Base-by-base conservation (phyloP, 352 stramenopile genomes). In the Globisporangium nunn region DNA sequence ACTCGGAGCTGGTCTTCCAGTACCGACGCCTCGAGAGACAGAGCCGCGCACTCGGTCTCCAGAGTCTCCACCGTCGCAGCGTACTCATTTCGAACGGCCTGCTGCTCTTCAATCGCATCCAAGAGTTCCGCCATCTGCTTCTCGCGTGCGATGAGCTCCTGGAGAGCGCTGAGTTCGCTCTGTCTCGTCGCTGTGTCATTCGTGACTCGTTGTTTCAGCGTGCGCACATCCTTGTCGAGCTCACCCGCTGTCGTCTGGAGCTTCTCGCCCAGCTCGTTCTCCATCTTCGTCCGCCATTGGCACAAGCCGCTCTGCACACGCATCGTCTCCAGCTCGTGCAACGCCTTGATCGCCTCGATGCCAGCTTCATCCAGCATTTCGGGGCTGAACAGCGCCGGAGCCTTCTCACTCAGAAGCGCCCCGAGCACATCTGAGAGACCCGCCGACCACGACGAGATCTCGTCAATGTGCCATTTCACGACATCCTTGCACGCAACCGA, bases 81-180 rank as follows among this genome's bases (percentile, higher is more conserved):
- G 45, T 85, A 91, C 35, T 93, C 82, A 7, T 81, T 72, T 6
- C 81, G 74, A 6, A 76, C 77, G 6, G 51, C 61, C 53, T 88
- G 80, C 59, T 93, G 82, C 53, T 93, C 82, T 52, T 93, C 82
- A 50, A 89, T 88, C 10, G 74, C 82, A 61, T 93, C 82, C 47
- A 93, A 43, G 12, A 91, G 66, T 48, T 78, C 59, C 18, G 66
- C 62, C 71, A 89, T 82, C 61, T 89, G 75, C 51, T 79, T 72
- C 55, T 93, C 82, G 18, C 78, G 76, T 41, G 81, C 76, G 44
- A 93, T 85, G 39, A 86, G 66, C 57, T 87, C 78, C 52, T 73
- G 66, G 8, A 93, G 78, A n/a, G 73, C 69, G 37, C 59, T 57
- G 2, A 87, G 44, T 44, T 93, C 78, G 40, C 71, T 72, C 57